Conservation (phyloP, 345 rosid species). For the Gossypium sturtianum region DNA sequence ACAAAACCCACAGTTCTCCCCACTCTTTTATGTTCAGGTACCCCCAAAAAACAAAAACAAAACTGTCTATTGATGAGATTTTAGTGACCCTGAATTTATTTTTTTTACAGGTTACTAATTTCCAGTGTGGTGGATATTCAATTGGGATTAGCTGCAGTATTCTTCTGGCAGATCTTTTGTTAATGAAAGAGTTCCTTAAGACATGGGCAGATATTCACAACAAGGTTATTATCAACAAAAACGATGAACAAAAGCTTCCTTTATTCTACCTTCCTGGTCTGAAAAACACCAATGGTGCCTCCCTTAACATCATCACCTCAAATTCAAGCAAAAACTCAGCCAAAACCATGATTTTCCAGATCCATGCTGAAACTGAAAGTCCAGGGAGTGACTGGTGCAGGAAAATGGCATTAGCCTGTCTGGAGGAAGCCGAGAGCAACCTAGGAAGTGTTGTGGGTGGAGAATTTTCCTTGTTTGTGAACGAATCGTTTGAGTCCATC, state of each 20-base stretch:
- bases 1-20: slow-evolving; percentile 56
- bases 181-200: slow-evolving; percentile 38
- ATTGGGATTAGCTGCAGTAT: slow-evolving; percentile 81
- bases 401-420: slow-evolving; percentile 24
- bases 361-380: background rate
- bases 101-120: slow-evolving; percentile 58
- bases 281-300: slow-evolving; percentile 12
- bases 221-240: slow-evolving; percentile 17
- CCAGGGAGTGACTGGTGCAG: slow-evolving; percentile 8
- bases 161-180: slow-evolving; percentile 49
- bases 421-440: slow-evolving; percentile 30
- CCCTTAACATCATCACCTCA: slow-evolving; percentile 13
- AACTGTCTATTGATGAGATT: background rate
- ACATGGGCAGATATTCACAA: slow-evolving; percentile 57
- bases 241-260: slow-evolving; percentile 24
- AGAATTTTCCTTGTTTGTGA: slow-evolving; percentile 35
- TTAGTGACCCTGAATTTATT: background rate
- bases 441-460: slow-evolving; percentile 14
- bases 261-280: slow-evolving; percentile 47
- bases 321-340: slow-evolving; percentile 28
- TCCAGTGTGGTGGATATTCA: slow-evolving; percentile 82
- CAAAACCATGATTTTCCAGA: slow-evolving; percentile 30
- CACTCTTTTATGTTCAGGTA: slow-evolving; percentile 69
- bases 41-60: background rate
- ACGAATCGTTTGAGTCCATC: slow-evolving; percentile 27